Base-by-base conservation (phyloP, 257 asterid species). In the Solanum ossicruentum region DNA sequence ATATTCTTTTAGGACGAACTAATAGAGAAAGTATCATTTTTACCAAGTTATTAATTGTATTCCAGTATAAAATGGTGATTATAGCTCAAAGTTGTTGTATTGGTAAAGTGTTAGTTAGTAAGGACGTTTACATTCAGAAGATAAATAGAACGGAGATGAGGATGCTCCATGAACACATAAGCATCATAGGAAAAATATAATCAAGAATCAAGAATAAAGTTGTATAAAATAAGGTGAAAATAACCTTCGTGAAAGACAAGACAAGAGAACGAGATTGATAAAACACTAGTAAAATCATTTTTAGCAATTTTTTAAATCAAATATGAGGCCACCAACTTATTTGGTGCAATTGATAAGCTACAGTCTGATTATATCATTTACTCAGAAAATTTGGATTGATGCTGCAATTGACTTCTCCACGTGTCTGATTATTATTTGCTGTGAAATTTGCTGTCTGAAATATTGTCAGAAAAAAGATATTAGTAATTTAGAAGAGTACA, bases 21-120 rank as follows among this genome's bases (percentile, higher is more conserved):
- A 36, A 36, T 36, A 36, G 41, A 36, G 6, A 5, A 36, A 36
- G 6, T 36, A 5, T 60, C 28, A 21, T 60, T 60, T 60, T n/a
- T n/a, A n/a, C 15, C 32, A 60, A n/a, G 8, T 60, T 60, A 21
- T 21, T 7, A 10, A 21, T 60, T 10, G 32, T 60, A 21, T 60
- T n/a, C 1, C 10, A n/a, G 32, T 60, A n/a, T 13, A n/a, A 5
- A 60, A 28, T n/a, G 55, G 10, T 12, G 4, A 32, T n/a, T 26
- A 8, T 18, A 60, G 23, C 4, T 4, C 1, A 18, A 7, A 3
- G 18, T 17, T 17, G 10, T 0, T 20, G 0, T 58, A 9, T 4
- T 1, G 0, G 7, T 3, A 10, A 4, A n/a, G 7, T n/a, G 7
- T n/a, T 60, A 0, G 1, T 10, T 7, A 60, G 2, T n/a, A 60